Evolutionary conservation across 768 basidiomycete species (phyloP).

Genomic region (Sistotremastrum suecicum): DNA sequence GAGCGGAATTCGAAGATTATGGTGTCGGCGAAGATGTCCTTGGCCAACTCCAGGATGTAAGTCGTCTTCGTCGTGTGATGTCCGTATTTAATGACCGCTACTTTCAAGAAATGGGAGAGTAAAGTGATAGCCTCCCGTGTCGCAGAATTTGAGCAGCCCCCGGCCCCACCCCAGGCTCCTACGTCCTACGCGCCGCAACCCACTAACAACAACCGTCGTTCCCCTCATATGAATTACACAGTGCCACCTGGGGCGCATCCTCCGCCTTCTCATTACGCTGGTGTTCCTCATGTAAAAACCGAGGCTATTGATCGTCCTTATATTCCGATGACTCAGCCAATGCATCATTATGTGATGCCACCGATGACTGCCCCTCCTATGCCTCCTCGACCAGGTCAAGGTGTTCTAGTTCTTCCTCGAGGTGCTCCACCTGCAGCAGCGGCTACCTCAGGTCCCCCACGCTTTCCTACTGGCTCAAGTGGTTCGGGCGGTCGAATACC

Average conservation of each 20-base stretch:
- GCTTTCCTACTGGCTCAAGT: conserved; percentile 4
- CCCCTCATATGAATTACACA: conserved; percentile 37
- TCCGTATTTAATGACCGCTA: conserved; percentile 10
- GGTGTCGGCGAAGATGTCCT: conserved; percentile 88
- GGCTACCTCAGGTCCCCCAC: conserved; percentile 16
- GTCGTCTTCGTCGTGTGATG: conserved; percentile 18
- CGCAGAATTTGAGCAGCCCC: conserved; percentile 71
- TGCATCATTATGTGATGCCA: neutral
- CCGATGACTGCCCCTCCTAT: conserved; percentile 4
- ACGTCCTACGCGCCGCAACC: conserved; percentile 45
- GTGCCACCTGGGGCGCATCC: conserved; percentile 34
- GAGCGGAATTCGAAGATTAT: conserved; percentile 92
- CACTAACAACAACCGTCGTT: conserved; percentile 35
- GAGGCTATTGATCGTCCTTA: conserved; percentile 12
- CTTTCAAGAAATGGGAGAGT: conserved; percentile 63
- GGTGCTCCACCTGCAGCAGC: conserved; percentile 37
- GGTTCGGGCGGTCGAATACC: conserved; percentile 32
- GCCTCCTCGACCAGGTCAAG: conserved; percentile 17
- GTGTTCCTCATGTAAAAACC: conserved; percentile 9
- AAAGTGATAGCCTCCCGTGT: conserved; percentile 91
- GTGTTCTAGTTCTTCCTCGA: no score
- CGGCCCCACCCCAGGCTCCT: conserved; percentile 25
- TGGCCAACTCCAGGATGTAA: conserved; percentile 76
- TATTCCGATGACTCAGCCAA: conserved; percentile 22
- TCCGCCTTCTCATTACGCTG: conserved; percentile 18